Percentiles rank a stretch among this genome's conserved stretches.
Evolutionary conservation across 306 rosid genomes (phyloP).

Genomic region (Lathyrus sativus): DNA sequence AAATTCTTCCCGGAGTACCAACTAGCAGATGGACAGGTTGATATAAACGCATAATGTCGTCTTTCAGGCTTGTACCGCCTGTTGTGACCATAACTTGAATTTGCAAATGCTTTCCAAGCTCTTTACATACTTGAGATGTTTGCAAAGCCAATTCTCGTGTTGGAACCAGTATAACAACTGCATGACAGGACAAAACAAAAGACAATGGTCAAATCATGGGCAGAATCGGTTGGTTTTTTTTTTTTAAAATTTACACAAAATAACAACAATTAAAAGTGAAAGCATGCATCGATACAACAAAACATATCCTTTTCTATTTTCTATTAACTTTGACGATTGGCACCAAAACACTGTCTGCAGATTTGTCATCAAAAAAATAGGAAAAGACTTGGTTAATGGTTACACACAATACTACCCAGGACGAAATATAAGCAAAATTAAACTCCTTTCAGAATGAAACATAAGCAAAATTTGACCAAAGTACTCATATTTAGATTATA

Average conservation of each 20-base stretch:
- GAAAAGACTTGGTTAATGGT: neutral
- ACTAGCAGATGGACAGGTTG: slow-evolving; percentile 98
- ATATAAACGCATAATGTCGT: slow-evolving; percentile 95
- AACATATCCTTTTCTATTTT: slow-evolving; percentile 11
- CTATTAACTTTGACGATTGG: neutral
- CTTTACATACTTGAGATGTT: slow-evolving; percentile 99
- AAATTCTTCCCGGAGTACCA: slow-evolving; percentile 97
- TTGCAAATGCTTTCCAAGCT: slow-evolving; percentile 90
- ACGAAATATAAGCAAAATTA: too few relatives aligned
- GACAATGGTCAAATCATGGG: slow-evolving; percentile 23
- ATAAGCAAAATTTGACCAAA: neutral
- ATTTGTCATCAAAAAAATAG: neutral
- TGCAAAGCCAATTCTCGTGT: slow-evolving; percentile 97
- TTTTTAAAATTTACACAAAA: too few relatives aligned
- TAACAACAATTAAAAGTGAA: neutral
- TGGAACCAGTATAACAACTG: slow-evolving; percentile 96
- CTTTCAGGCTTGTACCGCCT: slow-evolving; percentile 97
- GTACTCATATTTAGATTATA: neutral
- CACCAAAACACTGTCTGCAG: slow-evolving; percentile 8
- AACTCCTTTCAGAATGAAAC: neutral
- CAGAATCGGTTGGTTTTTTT: too few relatives aligned
- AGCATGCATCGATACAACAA: slow-evolving; percentile 29
- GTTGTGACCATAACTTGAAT: slow-evolving; percentile 99
- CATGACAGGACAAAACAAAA: slow-evolving; percentile 22
- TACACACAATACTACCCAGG: slow-evolving; percentile 6